A percentile compares a stretch with the other conserved stretches of the same genome.
phyloP scores from a whole-genome alignment of 2,329 filamentous ascomycete species.

The Trichoderma sp. region DNA sequence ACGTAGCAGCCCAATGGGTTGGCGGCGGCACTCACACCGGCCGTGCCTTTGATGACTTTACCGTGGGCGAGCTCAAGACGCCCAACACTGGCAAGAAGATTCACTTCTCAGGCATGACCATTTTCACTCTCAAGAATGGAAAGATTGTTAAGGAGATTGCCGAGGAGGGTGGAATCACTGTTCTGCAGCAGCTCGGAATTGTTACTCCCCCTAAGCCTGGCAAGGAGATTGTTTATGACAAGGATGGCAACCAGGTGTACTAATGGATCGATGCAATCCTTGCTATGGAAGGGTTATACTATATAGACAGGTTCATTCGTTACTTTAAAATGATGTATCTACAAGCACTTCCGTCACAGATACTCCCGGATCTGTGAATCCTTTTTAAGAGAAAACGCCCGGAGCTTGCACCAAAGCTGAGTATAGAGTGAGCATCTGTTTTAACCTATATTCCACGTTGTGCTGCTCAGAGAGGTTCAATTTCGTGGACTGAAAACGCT shows the following conservation, averaged over 20 bases:
- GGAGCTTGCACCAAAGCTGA: neutral
- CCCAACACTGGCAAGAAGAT: neutral
- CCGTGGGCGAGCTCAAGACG: neutral
- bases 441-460: no score
- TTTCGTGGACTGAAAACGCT: no score
- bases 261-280: neutral
- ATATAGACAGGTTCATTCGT: neutral
- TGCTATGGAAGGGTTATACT: neutral
- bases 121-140: neutral
- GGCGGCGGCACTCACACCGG: conserved; percentile 2
- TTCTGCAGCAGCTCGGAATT: neutral
- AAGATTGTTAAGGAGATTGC: neutral
- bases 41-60: neutral
- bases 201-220: neutral
- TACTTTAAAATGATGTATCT: neutral
- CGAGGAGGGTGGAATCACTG: neutral
- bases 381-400: neutral
- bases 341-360: neutral
- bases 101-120: neutral
- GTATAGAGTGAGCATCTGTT: neutral
- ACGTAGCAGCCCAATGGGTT: neutral
- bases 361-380: neutral
- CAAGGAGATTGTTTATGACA: neutral
- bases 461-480: no score
- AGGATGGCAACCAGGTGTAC: neutral